phyloP scores from a whole-genome alignment of 2,329 filamentous ascomycete species.

The Fusarium subtropicale region DNA sequence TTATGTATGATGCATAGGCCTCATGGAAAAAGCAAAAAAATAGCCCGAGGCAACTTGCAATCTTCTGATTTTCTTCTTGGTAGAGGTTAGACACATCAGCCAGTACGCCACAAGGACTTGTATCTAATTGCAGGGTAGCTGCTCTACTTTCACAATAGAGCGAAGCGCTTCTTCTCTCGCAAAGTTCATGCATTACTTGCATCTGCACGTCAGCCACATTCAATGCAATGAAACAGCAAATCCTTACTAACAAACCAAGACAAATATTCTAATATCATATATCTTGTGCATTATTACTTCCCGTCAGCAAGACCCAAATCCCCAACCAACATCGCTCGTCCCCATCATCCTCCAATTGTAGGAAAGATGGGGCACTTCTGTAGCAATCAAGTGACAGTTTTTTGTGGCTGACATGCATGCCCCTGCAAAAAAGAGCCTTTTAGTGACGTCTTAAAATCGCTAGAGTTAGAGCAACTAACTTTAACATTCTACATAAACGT shows the following conservation, averaged over 20 bases:
- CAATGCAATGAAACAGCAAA: constrained; percentile 2
- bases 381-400: constrained; percentile 21
- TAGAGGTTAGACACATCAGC: too few relatives aligned
- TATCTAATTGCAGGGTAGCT: too few relatives aligned
- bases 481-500: constrained; percentile 32
- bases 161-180: too few relatives aligned
- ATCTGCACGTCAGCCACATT: neutral
- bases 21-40: too few relatives aligned
- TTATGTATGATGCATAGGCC: too few relatives aligned
- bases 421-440: constrained; percentile 15
- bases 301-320: neutral
- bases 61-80: too few relatives aligned
- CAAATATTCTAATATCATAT: neutral
- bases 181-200: neutral
- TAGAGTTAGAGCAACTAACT: constrained; percentile 11
- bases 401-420: constrained; percentile 21
- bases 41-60: too few relatives aligned
- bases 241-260: neutral
- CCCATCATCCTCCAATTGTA: neutral
- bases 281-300: constrained; percentile 1
- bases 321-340: neutral
- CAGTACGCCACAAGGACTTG: too few relatives aligned
- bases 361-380: constrained; percentile 14
- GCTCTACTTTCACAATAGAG: too few relatives aligned
- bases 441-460: constrained; percentile 22